Evolutionary conservation across 345 rosid species (phyloP), one percentile per base, ranked within the genome.

Genomic region (Aquilaria sinensis): DNA sequence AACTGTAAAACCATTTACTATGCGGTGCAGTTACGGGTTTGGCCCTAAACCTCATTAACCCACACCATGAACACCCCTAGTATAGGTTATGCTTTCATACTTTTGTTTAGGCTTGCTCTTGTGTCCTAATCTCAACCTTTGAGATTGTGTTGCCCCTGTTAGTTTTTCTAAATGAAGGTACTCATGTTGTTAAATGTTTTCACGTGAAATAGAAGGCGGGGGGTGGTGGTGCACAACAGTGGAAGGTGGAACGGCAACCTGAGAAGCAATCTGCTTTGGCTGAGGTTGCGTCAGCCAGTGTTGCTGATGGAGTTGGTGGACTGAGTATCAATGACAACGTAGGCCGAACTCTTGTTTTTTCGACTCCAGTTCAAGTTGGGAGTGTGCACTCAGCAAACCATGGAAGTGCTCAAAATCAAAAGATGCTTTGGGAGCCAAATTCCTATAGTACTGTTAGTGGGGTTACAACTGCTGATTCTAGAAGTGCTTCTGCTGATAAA

Each of bases 371-470:
- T 64, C 58, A 43, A 23, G 23, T 23, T 23, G 23, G 23, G 23
- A 23, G 23, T 33, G 37, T 57, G 50, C 78, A 68, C 12, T 11
- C 13, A 15, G 62, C 51, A 34, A 67, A 60, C 51, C 65, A 47
- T 12, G 53, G 61, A 61, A 41, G 65, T 33, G n/a, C 33, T 41
- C 72, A 50, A 7, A 77, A 63, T 45, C 70, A 73, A 60, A 66
- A 75, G 31, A 66, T 72, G 32, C 30, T 86, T 31, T 74, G 85
- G 88, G 78, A 66, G 56, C 82, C 89, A 41, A 78, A 80, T 75
- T 71, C 87, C 5, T 82, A 82, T 67, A 83, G 83, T 62, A 83
- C 92, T 2, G 70, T 74, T 7, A 73, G 76, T 73, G 89, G 78
- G 72, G 58, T 72, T 13, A 47, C 74, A 1, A 67, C 65, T 53